phyloP scores from a whole-genome alignment of 1,139 yeast species.

The Candida pseudoviswanathii region DNA sequence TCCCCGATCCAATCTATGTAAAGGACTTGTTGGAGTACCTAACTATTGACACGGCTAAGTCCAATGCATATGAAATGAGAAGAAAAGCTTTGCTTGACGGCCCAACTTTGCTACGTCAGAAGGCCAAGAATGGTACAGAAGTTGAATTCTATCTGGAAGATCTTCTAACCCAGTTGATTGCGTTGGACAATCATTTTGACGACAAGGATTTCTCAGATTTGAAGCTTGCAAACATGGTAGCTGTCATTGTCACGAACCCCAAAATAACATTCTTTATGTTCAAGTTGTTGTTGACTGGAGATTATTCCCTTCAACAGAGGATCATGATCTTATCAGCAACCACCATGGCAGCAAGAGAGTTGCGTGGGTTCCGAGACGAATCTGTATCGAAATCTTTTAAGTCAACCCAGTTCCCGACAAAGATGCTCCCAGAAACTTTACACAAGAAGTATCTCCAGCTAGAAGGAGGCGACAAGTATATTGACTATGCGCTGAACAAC shows the following conservation, averaged over 20 bases:
- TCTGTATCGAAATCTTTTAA: conserved; percentile 37
- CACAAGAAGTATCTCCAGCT: conserved; percentile 38
- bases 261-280: conserved; percentile 39
- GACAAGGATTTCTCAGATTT: conserved; percentile 52
- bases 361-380: conserved; percentile 58
- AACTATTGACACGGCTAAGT: conserved; percentile 41
- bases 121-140: conserved; percentile 56
- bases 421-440: conserved; percentile 47
- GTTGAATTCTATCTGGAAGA: conserved; percentile 49
- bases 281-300: conserved; percentile 54
- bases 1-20: conserved; percentile 59
- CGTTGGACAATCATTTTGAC: conserved; percentile 50
- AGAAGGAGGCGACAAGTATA: conserved; percentile 14
- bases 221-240: conserved; percentile 52
- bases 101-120: conserved; percentile 57
- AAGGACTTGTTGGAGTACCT: conserved; percentile 63
- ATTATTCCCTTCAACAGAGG: conserved; percentile 66
- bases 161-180: conserved; percentile 48
- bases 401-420: conserved; percentile 36
- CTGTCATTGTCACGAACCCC: conserved; percentile 55
- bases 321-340: conserved; percentile 55
- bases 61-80: conserved; percentile 53
- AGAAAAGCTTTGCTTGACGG: conserved; percentile 53
- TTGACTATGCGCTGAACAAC: conserved; percentile 10
- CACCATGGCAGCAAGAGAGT: conserved; percentile 60